Evolutionary conservation across 495 filamentous ascomycete species (phyloP).

Genomic region (Jackrogersella minutella): DNA sequence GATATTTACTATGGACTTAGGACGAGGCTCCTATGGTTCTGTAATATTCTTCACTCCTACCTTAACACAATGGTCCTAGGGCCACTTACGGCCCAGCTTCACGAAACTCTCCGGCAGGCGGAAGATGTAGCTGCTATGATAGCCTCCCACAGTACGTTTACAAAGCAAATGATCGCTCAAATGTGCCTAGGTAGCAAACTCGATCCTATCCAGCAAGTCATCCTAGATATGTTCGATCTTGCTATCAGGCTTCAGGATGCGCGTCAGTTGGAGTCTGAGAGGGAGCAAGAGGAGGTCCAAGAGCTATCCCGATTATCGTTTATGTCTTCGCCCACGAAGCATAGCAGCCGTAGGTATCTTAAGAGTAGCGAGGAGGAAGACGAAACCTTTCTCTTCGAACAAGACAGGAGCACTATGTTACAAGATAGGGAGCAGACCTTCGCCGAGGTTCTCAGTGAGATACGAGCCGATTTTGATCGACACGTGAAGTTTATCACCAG

Average conservation of each 20-base stretch:
- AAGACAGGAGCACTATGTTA: conserved; percentile 38
- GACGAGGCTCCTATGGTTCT: conserved; percentile 81
- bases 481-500: conserved; percentile 62
- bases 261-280: conserved; percentile 50
- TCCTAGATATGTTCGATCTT: conserved; percentile 70
- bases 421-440: conserved; percentile 49
- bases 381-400: conserved; percentile 45
- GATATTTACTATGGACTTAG: conserved; percentile 68
- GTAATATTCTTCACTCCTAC: conserved; percentile 76
- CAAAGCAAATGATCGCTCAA: conserved; percentile 67
- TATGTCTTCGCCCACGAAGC: conserved; percentile 36
- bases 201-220: conserved; percentile 68
- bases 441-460: conserved; percentile 50
- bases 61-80: conserved; percentile 75
- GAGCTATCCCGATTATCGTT: conserved; percentile 48
- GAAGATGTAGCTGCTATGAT: conserved; percentile 87
- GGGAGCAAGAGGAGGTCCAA: conserved; percentile 50
- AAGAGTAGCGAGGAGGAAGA: conserved; percentile 53
- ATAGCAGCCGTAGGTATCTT: conserved; percentile 39
- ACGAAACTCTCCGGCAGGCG: conserved; percentile 61
- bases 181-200: conserved; percentile 71
- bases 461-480: conserved; percentile 58
- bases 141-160: conserved; percentile 68
- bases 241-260: conserved; percentile 59
- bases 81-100: conserved; percentile 62